Evolutionary conservation across 1,284 basidiomycete species (phyloP), one percentile per base, ranked within the genome.

Genomic region (Spongispora temasekensis): DNA sequence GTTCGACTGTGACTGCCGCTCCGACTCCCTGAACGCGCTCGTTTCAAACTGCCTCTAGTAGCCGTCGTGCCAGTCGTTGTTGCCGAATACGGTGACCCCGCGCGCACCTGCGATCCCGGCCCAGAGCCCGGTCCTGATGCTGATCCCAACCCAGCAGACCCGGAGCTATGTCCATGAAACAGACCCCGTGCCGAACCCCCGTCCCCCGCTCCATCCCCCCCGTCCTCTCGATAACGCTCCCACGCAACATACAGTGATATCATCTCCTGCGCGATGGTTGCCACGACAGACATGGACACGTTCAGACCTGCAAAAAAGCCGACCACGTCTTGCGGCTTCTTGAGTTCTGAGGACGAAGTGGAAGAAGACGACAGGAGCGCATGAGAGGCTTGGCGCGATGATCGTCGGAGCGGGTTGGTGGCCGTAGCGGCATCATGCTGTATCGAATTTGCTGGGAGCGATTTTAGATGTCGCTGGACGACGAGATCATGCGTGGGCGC

Each of bases 201-300:
- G 31, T 32, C 31, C 6, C 25, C 25, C 72, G 2, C 71, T 72
- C 3, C 76, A 10, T 48, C 70, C 3, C 75, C 66, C 10, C 69
- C 75, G 56, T 89, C 86, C 64, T 91, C 89, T 61, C 83, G 84
- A 71, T 95, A 93, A 13, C 85, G 79, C 57, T 92, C 89, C 93
- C 94, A 97, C 0, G 95, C 80, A 7, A 89, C 85, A 71, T 97
- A 98, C n/a, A 94, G 76, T 4, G 89, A 84, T 56, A 98, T 83
- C 66, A 98, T 94, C 75, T 97, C 93, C 73, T 98, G 95, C 1
- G 92, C 86, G 62, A 97, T 89, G 23, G 92, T 90, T n/a, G 93
- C 86, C 25, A 99, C 78, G 52, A 91, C 80, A 0, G 90, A 83
- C 65, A 96, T 82, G 53, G 90, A 94, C 42, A 98, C 88, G 73